Base-by-base conservation (phyloP, 2,329 filamentous ascomycete species). In the Colletotrichum sp. region DNA sequence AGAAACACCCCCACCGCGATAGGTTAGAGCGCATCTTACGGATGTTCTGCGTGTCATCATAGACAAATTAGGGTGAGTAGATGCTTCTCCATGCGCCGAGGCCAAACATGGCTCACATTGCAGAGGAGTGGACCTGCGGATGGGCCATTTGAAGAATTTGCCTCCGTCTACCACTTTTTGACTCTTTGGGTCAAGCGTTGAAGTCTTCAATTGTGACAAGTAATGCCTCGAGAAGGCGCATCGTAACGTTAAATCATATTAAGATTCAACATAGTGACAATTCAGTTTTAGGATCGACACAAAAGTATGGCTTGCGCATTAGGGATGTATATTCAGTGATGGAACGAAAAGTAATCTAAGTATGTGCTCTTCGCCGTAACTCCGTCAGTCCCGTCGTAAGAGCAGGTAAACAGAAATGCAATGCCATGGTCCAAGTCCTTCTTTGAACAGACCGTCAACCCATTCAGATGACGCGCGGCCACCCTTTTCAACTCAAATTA, bases 311-410 rank as follows among this genome's bases (percentile, higher is more conserved):
- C 43, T 52, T 52, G 43, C 43, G 43, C 43, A 64, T 48, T 74
- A 71, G 48, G 16, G 18, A 71, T 74, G 43, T 71, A 21, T 71
- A 48, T 74, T 76, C 26, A 65, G 21, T 58, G n/a, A 63, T 30
- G 43, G 64, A 73, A 48, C 57, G 18, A 61, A 60, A 30, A 24
- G 28, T 74, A 60, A 68, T 65, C 64, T 75, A 65, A 71, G 58
- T 65, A 65, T 57, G 60, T 67, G 32, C 21, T 58, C 34, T 43
- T 73, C 70, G 65, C 74, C 70, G 3, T 60, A 73, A 75, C 74
- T 58, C 74, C 74, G 43, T 64, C 58, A 38, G 34, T 69, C 24
- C 65, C 58, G 15, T 65, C 21, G 32, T 60, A 58, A 32, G 28
- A 21, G 57, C 48, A 65, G 24, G 69, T 34, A 2, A 60, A 60